Evolutionary conservation across 2,329 filamentous ascomycete genomes (phyloP).

Genomic region (Nannizziopsis arthrosporioides): DNA sequence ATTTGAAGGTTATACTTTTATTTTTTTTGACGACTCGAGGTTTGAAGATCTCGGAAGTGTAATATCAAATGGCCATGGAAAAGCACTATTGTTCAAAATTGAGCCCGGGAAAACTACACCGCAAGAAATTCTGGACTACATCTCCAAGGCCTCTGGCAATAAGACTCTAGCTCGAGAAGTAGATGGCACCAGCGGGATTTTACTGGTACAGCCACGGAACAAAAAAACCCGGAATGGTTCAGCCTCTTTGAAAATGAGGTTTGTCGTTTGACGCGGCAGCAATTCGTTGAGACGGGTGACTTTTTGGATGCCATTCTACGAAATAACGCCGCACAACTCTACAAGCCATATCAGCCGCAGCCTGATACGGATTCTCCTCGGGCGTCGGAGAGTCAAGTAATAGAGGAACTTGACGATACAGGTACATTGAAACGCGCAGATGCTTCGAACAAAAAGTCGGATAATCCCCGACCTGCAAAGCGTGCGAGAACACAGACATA

Average conservation of each 20-base stretch:
- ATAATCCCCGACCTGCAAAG: slow-evolving; percentile 16
- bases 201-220: slow-evolving; percentile 62
- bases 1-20: slow-evolving; percentile 77
- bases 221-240: slow-evolving; percentile 56
- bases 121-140: slow-evolving; percentile 65
- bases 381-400: slow-evolving; percentile 1
- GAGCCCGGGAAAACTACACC: slow-evolving; percentile 52
- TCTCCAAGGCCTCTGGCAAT: slow-evolving; percentile 61
- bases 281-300: slow-evolving; percentile 77
- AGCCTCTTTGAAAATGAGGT: slow-evolving; percentile 56
- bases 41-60: slow-evolving; percentile 62
- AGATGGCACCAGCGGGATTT: slow-evolving; percentile 54
- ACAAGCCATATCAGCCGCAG: slow-evolving; percentile 45
- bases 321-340: slow-evolving; percentile 62
- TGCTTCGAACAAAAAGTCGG: slow-evolving; percentile 13
- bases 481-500: slow-evolving; percentile 22
- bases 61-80: slow-evolving; percentile 70
- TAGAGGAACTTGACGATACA: background rate
- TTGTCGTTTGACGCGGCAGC: slow-evolving; percentile 62
- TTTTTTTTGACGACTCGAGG: slow-evolving; percentile 69
- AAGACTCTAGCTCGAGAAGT: slow-evolving; percentile 56
- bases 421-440: background rate
- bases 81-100: slow-evolving; percentile 58
- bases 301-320: slow-evolving; percentile 80
- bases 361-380: background rate